Percentiles rank a stretch among this genome's conserved stretches.
Evolutionary conservation across 2,329 filamentous ascomycete species (phyloP).

Genomic region (Herpotrichia juniperi): DNA sequence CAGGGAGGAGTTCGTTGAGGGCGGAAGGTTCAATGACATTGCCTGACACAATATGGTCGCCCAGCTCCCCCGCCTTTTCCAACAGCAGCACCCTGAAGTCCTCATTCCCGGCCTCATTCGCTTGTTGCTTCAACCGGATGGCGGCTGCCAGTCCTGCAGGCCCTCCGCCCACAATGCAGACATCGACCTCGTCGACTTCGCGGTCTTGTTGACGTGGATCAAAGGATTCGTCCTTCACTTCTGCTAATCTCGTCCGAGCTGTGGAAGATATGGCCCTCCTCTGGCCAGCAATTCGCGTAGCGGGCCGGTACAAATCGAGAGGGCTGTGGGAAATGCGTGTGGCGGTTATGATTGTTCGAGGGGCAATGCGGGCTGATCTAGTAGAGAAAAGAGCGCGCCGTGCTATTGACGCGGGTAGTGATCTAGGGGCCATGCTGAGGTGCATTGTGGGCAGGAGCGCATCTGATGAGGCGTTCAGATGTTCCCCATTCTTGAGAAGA

Average conservation of each 20-base stretch:
- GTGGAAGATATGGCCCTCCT: constrained; percentile 44
- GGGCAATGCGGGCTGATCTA: constrained; percentile 21
- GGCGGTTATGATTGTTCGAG: constrained; percentile 25
- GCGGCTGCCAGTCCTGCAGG: constrained; percentile 91
- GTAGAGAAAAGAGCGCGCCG: constrained; percentile 32
- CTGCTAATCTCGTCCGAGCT: constrained; percentile 36
- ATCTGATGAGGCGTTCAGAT: constrained; percentile 6
- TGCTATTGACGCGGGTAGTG: constrained; percentile 32
- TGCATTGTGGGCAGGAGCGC: constrained; percentile 10
- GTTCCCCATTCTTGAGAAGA: constrained; percentile 21
- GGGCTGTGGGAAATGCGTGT: constrained; percentile 18
- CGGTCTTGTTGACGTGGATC: constrained; percentile 69
- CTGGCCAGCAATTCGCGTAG: constrained; percentile 45
- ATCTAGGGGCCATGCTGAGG: constrained; percentile 39
- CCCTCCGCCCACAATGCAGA: constrained; percentile 96
- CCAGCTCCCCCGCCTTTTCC: constrained; percentile 94
- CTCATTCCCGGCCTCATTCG: constrained; percentile 92
- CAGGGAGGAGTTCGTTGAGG: constrained; percentile 86
- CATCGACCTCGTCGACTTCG: constrained; percentile 92
- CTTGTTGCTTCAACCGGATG: constrained; percentile 93
- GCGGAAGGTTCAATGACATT: constrained; percentile 92
- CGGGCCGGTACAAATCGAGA: constrained; percentile 36
- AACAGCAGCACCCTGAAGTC: constrained; percentile 92
- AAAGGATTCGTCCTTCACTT: constrained; percentile 47
- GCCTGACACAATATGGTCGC: constrained; percentile 92